Evolutionary conservation across 805 yeast genomes (phyloP).

Genomic region (Kuraishia piskuri): DNA sequence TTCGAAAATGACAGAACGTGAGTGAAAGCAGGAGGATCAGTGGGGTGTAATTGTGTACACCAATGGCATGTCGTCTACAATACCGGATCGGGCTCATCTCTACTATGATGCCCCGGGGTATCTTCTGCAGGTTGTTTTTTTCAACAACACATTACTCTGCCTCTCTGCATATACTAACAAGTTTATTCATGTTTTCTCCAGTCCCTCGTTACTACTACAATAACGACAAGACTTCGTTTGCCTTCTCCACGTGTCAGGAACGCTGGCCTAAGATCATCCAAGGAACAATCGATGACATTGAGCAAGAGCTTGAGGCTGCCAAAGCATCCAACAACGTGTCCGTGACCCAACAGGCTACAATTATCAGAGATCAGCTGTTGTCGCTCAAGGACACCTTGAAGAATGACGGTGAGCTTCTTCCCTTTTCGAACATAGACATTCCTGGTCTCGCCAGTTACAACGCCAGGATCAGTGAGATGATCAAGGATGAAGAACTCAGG

Average conservation of each 20-base stretch:
- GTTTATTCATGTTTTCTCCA: background rate
- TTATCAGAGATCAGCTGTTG: slow-evolving; percentile 32
- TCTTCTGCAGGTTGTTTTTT: background rate
- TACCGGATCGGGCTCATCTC: no score
- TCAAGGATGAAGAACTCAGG: slow-evolving; percentile 5
- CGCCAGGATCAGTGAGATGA: slow-evolving; percentile 32
- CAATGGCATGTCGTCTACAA: no score
- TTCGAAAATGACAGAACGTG: no score
- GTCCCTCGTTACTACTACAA: slow-evolving; percentile 50
- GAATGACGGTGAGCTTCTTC: slow-evolving; percentile 30
- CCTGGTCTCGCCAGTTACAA: slow-evolving; percentile 52
- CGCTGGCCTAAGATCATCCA: slow-evolving; percentile 86
- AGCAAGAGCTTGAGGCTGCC: slow-evolving; percentile 8
- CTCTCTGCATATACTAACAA: background rate
- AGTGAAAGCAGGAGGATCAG: no score
- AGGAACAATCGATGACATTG: slow-evolving; percentile 58
- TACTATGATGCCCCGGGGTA: background rate
- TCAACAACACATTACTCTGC: no score
- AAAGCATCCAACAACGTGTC: slow-evolving; percentile 15
- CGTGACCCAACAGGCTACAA: slow-evolving; percentile 34
- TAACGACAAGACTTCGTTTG: slow-evolving; percentile 71
- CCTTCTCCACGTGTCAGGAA: slow-evolving; percentile 62
- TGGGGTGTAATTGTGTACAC: no score
- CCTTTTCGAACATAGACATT: slow-evolving; percentile 29
- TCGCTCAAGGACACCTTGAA: slow-evolving; percentile 35